A percentile compares a stretch with the other conserved stretches of the same genome.
phyloP scores from a whole-genome alignment of 192 early-diverging fungal genomes.

The Entophlyctis luteolus region DNA sequence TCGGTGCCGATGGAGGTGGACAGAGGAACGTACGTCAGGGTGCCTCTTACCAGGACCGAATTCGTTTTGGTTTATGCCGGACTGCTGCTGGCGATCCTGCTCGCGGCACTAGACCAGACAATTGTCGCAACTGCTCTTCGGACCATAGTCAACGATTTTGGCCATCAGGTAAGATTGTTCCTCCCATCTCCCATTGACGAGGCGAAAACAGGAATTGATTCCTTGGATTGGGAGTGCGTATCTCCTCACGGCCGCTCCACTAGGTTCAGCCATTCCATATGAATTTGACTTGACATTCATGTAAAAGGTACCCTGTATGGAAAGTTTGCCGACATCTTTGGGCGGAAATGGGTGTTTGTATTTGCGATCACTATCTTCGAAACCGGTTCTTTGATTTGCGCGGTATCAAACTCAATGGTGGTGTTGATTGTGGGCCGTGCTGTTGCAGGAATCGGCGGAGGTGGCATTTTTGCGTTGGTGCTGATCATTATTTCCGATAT shows the following conservation, averaged over 20 bases:
- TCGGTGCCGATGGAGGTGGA: too few relatives aligned
- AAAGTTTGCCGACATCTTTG: constrained; percentile 86
- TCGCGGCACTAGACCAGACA: constrained; percentile 66
- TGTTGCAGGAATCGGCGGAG: constrained; percentile 72
- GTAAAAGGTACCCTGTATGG: constrained; percentile 56
- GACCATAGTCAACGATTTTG: constrained; percentile 68
- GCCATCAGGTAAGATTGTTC: constrained; percentile 33
- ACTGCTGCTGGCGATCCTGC: constrained; percentile 58
- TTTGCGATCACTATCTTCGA: constrained; percentile 69
- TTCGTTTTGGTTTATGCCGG: constrained; percentile 4
- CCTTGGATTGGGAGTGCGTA: constrained; percentile 24
- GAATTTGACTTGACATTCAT: too few relatives aligned
- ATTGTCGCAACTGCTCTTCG: constrained; percentile 69
- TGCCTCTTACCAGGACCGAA: constrained; percentile 2
- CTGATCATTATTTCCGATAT: constrained; percentile 52
- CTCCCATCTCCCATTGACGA: not conserved
- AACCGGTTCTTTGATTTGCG: constrained; percentile 51
- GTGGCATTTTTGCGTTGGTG: constrained; percentile 71
- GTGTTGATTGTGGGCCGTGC: constrained; percentile 69
- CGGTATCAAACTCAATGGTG: constrained; percentile 41
- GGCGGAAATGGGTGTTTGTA: constrained; percentile 67
- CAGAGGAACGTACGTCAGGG: constrained; percentile 1
- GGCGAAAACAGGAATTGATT: constrained; percentile 1
- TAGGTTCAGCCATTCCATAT: too few relatives aligned
- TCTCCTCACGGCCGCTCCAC: not conserved